Conservation (phyloP, 257 asterid species). For the Ocimum tenuiflorum region DNA sequence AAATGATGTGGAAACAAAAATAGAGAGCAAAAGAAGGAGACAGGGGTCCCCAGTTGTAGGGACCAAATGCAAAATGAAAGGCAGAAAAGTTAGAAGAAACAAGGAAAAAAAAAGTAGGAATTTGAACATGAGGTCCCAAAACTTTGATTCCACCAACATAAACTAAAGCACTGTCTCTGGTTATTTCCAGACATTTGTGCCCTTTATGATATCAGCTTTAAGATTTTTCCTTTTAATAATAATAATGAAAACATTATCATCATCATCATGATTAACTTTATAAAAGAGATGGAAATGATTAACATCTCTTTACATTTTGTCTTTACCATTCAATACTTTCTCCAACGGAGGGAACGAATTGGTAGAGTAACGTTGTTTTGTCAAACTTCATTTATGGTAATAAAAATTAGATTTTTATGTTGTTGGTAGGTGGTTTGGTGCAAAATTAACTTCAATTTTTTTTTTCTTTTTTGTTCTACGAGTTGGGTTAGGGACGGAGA, state of each 20-base stretch:
- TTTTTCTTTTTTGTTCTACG: too few relatives aligned
- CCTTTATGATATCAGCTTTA: slow-evolving; percentile 10
- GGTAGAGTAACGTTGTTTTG: neutral
- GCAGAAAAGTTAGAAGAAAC: slow-evolving; percentile 1
- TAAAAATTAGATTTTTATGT: neutral
- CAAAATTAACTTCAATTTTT: too few relatives aligned
- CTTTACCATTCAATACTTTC: neutral
- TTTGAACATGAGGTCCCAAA: slow-evolving; percentile 15
- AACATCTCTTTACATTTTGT: neutral
- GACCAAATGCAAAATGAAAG: slow-evolving; percentile 15
- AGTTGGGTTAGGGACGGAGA: too few relatives aligned
- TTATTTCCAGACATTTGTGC: slow-evolving; percentile 7
- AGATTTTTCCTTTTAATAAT: neutral
- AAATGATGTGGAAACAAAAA: too few relatives aligned
- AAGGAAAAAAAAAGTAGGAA: too few relatives aligned
- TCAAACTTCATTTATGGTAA: neutral
- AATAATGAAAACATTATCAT: too few relatives aligned
- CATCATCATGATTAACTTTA: neutral
- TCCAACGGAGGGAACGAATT: neutral
- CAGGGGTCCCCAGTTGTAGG: slow-evolving; percentile 34
- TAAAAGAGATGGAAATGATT: neutral
- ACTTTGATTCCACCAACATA: slow-evolving; percentile 16
- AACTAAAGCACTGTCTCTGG: slow-evolving; percentile 15
- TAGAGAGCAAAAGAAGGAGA: slow-evolving; percentile 21
- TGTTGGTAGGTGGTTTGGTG: too few relatives aligned